These are phyloP conservation scores for Nannizziopsis arthrosporioides DNA, from an alignment of 2,329 filamentous ascomycete genomes.

Conservation along the genomic window DNA sequence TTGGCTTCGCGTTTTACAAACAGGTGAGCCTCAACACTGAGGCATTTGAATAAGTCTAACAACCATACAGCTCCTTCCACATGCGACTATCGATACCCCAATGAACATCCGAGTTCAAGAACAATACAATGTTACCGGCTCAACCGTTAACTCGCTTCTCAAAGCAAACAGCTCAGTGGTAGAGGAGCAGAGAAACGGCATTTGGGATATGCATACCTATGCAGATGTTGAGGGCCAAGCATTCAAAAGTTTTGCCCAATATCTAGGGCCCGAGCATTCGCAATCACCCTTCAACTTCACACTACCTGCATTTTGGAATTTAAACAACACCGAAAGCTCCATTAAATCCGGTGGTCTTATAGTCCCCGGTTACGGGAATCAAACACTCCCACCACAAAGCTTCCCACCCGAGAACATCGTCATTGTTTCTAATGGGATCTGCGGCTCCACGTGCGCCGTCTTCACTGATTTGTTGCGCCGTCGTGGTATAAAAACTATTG, in stretches of 20 bases:
- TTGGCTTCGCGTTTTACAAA: conserved; percentile 42
- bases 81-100: conserved; percentile 34
- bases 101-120: conserved; percentile 39
- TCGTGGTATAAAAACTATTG: conserved; percentile 45
- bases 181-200: conserved; percentile 7
- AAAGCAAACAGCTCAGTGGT: conserved; percentile 7
- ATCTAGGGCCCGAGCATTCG: conserved; percentile 17
- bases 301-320: conserved; percentile 18
- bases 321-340: conserved; percentile 20
- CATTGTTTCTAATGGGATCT: conserved; percentile 45
- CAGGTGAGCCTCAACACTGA: conserved; percentile 23
- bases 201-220: conserved; percentile 16
- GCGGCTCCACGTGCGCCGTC: conserved; percentile 49
- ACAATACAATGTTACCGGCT: conserved; percentile 28
- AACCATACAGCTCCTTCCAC: conserved; percentile 37
- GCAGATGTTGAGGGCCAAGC: conserved; percentile 21
- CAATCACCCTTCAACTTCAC: conserved; percentile 30
- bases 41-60: not conserved
- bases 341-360: conserved; percentile 18
- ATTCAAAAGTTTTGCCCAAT: conserved; percentile 31
- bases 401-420: conserved; percentile 29
- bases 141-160: conserved; percentile 18
- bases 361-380: conserved; percentile 24
- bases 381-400: conserved; percentile 16
- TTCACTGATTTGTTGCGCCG: conserved; percentile 46